Evolutionary conservation across 2,329 filamentous ascomycete genomes (phyloP), one percentile per base, ranked within the genome.

Genomic region (Hypomyces perniciosus): DNA sequence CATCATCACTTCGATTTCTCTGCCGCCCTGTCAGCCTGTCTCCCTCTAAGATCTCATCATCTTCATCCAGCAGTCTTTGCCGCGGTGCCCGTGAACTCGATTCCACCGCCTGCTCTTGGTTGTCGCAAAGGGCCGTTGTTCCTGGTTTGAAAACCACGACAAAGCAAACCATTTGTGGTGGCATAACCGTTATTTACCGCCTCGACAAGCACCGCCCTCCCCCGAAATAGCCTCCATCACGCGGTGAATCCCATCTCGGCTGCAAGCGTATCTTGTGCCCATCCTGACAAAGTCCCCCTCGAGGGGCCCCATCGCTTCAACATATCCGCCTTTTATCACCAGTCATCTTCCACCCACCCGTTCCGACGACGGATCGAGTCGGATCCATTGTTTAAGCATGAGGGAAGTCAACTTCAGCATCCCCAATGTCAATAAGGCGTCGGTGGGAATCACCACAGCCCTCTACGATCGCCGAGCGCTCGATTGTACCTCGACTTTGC

Each of bases 381-480:
- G 48, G 43, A 50, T 54, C 39, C 44, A 53, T 51, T 44, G 52
- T 57, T 55, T 57, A 81, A 92, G 70, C 73, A 99, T 99, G 93
- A 89, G 93, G 77, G 93, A 99, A 82, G 91, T 96, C 75, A 97
- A 97, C 74, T 97, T 97, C 75, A 96, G 91, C 75, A 96, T 97
- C 69, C 92, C 93, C 49, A 96, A 93, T 79, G 90, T 95, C 81
- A 97, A 97, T 75, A 97, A 97, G 86, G 93, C 93, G 65, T 96
- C 92, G 53, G 91, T 96, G 65, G 92, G 92, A 72, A 99, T 99
- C 74, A 99, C 93, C 60, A 96, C 93, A 51, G 95, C 93, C 68
- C 82, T 99, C 56, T 99, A 99, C 71, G 93, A 99, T 74, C 89
- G 93, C 59, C 86, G 93, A 68, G 93, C 93, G 45, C 86, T 99